Conservation (phyloP, 495 filamentous ascomycete species). For the Lasiosphaeria ovina region DNA sequence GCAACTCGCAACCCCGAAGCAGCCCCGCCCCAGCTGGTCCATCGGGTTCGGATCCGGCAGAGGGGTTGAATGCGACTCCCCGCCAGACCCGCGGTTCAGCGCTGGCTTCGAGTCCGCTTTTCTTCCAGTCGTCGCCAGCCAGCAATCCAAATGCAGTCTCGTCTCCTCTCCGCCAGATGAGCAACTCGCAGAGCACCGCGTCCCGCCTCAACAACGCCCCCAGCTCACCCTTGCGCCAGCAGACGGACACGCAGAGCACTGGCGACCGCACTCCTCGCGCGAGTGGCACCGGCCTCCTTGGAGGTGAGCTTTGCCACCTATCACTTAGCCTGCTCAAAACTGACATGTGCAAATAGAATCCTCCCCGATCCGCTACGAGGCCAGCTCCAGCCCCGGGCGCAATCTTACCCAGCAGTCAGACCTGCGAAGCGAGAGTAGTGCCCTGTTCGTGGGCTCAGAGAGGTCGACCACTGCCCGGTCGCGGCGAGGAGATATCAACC, state of each 20-base stretch:
- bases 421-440: slow-evolving; percentile 75
- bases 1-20: slow-evolving; percentile 45
- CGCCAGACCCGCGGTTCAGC: slow-evolving; percentile 43
- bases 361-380: slow-evolving; percentile 83
- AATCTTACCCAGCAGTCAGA: slow-evolving; percentile 59
- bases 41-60: slow-evolving; percentile 41
- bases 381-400: slow-evolving; percentile 78
- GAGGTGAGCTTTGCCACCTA: slow-evolving; percentile 55
- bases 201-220: slow-evolving; percentile 53
- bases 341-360: slow-evolving; percentile 57
- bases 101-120: slow-evolving; percentile 75
- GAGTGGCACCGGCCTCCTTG: slow-evolving; percentile 47
- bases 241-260: slow-evolving; percentile 52
- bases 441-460: slow-evolving; percentile 74
- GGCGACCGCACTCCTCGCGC: slow-evolving; percentile 73
- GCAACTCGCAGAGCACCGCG: slow-evolving; percentile 55
- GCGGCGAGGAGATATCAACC: slow-evolving; percentile 80
- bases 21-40: slow-evolving; percentile 47
- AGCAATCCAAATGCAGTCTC: slow-evolving; percentile 37
- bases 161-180: slow-evolving; percentile 53
- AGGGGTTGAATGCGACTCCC: slow-evolving; percentile 48
- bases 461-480: slow-evolving; percentile 52
- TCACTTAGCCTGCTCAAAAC: not conserved
- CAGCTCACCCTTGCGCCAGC: slow-evolving; percentile 66
- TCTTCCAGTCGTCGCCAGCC: slow-evolving; percentile 75